Evolutionary conservation across 192 early-diverging fungal genomes (phyloP).

Genomic region (Mortierella claussenii): DNA sequence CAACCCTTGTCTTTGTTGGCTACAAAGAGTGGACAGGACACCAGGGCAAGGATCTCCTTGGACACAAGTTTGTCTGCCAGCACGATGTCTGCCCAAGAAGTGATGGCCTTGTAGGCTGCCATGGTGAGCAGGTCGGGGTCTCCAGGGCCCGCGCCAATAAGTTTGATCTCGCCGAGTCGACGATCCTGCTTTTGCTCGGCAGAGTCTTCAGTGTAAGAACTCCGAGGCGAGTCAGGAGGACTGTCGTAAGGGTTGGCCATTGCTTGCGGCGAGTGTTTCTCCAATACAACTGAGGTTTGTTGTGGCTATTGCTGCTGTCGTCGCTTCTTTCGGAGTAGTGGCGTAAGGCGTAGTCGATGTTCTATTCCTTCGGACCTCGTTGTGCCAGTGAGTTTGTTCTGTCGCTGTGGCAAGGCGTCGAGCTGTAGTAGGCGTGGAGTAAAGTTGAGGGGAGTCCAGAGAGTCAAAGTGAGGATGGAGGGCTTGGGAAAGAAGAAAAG

Average conservation of each 20-base stretch:
- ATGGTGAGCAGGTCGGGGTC: conserved; percentile 85
- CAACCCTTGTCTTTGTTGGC: conserved; percentile 83
- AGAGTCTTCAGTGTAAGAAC: background rate
- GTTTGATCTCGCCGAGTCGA: conserved; percentile 61
- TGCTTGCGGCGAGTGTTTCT: too few species aligned
- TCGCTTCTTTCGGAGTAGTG: background rate
- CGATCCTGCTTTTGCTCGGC: background rate
- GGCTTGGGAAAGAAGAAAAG: conserved; percentile 9
- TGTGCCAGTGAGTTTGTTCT: too few species aligned
- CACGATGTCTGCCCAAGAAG: conserved; percentile 78
- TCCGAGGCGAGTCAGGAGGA: conserved; percentile 36
- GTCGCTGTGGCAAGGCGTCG: too few species aligned
- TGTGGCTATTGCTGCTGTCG: background rate
- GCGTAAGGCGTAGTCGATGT: too few species aligned
- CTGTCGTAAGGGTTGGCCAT: conserved; percentile 33
- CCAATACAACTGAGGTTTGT: background rate
- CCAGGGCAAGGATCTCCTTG: conserved; percentile 63
- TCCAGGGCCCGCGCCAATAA: conserved; percentile 91
- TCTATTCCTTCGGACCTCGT: too few species aligned
- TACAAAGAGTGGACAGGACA: conserved; percentile 61
- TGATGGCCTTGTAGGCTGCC: conserved; percentile 73
- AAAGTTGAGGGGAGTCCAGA: too few species aligned
- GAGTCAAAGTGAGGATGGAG: too few species aligned
- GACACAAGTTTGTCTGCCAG: conserved; percentile 87
- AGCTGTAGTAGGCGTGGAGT: too few species aligned